phyloP scores from a whole-genome alignment of 495 filamentous ascomycete species.

The Podospora anserina region DNA sequence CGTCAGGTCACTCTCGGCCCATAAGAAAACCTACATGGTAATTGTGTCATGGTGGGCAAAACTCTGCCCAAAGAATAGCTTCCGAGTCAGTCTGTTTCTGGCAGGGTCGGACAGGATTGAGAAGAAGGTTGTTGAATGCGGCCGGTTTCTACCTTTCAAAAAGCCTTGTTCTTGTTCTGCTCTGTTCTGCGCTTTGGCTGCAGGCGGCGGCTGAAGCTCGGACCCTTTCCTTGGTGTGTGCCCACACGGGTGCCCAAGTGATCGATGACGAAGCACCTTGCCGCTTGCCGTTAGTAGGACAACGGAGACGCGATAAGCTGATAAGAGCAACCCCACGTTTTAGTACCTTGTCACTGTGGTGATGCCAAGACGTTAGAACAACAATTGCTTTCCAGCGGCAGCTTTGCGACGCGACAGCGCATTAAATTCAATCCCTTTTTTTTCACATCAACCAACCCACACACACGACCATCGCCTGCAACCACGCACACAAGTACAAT shows the following conservation, averaged over 20 bases:
- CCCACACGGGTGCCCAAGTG: constrained; percentile 7
- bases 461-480: not conserved
- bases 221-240: constrained; percentile 28
- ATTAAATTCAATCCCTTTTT: not conserved
- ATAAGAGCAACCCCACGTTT: constrained; percentile 9
- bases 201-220: constrained; percentile 7
- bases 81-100: not conserved
- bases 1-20: constrained; percentile 14
- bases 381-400: not conserved
- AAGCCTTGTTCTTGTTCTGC: not conserved
- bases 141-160: not conserved
- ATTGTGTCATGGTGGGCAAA: constrained; percentile 55
- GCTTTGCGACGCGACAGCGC: constrained; percentile 9
- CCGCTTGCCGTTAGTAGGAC: not conserved
- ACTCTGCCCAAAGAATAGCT: not conserved
- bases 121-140: constrained; percentile 4
- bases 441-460: not conserved
- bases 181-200: constrained; percentile 1
- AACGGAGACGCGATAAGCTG: constrained; percentile 31
- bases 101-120: not conserved
- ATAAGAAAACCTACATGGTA: constrained; percentile 62
- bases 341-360: constrained; percentile 21
- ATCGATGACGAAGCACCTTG: constrained; percentile 32
- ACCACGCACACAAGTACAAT: not conserved
- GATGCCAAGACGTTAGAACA: constrained; percentile 21